Conservation (phyloP, 257 asterid species). For the Solanum arcanum region DNA sequence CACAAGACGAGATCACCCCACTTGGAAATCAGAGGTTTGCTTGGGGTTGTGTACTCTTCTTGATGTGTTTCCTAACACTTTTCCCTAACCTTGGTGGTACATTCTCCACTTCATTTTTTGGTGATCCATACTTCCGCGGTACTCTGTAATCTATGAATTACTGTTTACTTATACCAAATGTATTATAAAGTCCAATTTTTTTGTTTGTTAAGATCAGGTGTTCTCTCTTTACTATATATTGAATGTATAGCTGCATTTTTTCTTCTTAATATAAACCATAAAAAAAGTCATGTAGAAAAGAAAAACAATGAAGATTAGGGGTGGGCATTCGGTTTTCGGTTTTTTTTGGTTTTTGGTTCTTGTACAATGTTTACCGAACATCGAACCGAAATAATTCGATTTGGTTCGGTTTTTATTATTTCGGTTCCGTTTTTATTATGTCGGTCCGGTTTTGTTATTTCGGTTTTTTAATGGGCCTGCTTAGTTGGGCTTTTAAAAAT, state of each 20-base stretch:
- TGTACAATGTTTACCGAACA: too few relatives aligned
- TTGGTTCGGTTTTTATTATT: too few relatives aligned
- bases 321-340: too few relatives aligned
- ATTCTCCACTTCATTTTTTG: conserved; percentile 60
- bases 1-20: conserved; percentile 79
- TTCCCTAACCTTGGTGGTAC: conserved; percentile 90
- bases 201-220: background rate
- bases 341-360: too few relatives aligned
- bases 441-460: too few relatives aligned
- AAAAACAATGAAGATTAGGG: too few relatives aligned
- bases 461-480: too few relatives aligned
- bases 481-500: too few relatives aligned
- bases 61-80: conserved; percentile 80
- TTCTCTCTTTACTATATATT: background rate
- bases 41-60: conserved; percentile 75
- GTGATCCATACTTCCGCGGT: conserved; percentile 67
- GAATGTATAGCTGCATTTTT: background rate
- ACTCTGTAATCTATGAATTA: conserved; percentile 18
- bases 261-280: background rate
- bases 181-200: background rate
- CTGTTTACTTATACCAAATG: background rate
- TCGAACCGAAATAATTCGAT: too few relatives aligned
- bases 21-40: conserved; percentile 69
- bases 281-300: too few relatives aligned
- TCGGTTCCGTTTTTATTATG: too few relatives aligned